Base-by-base conservation (phyloP, 2,329 filamentous ascomycete species). In the Mycosphaerella arachidis region DNA sequence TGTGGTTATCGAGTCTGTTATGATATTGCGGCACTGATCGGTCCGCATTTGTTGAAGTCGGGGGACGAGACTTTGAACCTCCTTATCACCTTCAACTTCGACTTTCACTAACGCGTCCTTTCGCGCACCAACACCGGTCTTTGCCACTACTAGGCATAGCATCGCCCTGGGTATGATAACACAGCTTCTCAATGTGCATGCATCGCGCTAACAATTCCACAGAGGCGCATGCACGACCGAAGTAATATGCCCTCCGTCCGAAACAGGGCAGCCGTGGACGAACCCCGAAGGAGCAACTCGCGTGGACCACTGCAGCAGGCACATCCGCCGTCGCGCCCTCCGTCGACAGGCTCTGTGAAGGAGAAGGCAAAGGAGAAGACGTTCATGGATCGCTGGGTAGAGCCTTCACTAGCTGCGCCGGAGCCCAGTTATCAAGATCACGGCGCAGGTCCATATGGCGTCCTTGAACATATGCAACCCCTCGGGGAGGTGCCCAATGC, bases 381-480 rank as follows among this genome's bases (percentile, higher is more conserved):
- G 24, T 64, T 65, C 56, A 66, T 69, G 67, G 69, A 70, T 58
- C 61, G 65, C 48, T 75, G 72, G 85, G 73, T 79, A 45, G 86
- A 88, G 73, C 86, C 86, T 53, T 74, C 79, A 40, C 69, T 83
- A 51, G 79, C 81, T 59, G 79, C 81, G 51, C 62, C 63, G 40
- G 78, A 78, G 51, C 81, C 92, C 10, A 93, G 89, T 72, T 96
- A 88, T 72, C 86, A 90, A 78, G 91, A 96, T 67, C 80, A 84
- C 72, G 89, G 89, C 48, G 82, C 94, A 67, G 80, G 88, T 69
- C 82, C 88, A 53, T 85, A 69, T 53, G 90, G 90, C 64, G 89
- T 95, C 18, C 79, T 95, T 60, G 87, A 90, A 74, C 87, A 87
- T 69, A 96, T 96, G 92, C 87, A 86, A 56, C 87, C 92, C 29